phyloP scores from a whole-genome alignment of 179 eudicot species.

The Beta lomatogona region DNA sequence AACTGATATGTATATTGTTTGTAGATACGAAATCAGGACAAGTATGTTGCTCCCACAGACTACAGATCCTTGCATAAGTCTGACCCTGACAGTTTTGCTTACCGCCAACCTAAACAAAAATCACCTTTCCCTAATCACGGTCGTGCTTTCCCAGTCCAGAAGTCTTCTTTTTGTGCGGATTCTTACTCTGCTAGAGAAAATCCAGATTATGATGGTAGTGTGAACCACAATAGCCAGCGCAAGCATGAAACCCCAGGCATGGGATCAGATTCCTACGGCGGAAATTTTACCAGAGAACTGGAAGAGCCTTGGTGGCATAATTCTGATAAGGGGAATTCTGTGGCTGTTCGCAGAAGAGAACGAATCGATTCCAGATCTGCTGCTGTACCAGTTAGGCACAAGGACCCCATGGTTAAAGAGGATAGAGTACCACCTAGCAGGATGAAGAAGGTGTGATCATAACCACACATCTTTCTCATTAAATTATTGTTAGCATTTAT shows the following conservation, averaged over 20 bases:
- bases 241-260: conserved; percentile 40
- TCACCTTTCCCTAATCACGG: conserved; percentile 32
- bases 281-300: conserved; percentile 35
- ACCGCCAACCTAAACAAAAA: conserved; percentile 38
- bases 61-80: conserved; percentile 41
- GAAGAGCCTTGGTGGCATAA: conserved; percentile 37
- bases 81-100: conserved; percentile 37
- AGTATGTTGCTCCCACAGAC: conserved; percentile 45
- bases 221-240: conserved; percentile 28
- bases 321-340: conserved; percentile 33
- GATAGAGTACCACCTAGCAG: conserved; percentile 45
- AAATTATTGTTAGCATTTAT: neutral
- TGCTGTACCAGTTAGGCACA: conserved; percentile 33
- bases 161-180: conserved; percentile 41
- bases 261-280: conserved; percentile 41
- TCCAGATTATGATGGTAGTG: conserved; percentile 42
- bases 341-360: conserved; percentile 38
- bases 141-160: conserved; percentile 37
- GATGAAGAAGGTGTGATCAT: conserved; percentile 46
- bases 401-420: conserved; percentile 31
- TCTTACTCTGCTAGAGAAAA: conserved; percentile 42
- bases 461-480: neutral
- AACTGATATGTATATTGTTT: conserved; percentile 15
- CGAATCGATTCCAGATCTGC: conserved; percentile 39
- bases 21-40: conserved; percentile 38